phyloP scores from a whole-genome alignment of 495 filamentous ascomycete species.

The Cladorrhinum samala region DNA sequence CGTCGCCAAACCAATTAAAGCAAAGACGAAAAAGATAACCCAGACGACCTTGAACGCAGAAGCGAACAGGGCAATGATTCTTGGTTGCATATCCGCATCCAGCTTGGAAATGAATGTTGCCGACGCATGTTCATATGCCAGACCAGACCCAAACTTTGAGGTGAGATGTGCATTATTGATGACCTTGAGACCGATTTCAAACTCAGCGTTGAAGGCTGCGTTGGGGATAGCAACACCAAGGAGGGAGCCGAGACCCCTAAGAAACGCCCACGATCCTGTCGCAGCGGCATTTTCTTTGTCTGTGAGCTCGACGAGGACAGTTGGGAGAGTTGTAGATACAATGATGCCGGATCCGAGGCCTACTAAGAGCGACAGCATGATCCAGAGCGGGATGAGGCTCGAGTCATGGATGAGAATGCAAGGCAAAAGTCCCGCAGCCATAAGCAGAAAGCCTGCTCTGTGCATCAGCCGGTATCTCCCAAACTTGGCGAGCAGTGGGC shows the following conservation, averaged over 20 bases:
- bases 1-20: background rate
- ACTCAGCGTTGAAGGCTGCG: constrained; percentile 44
- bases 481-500: constrained; percentile 34
- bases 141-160: constrained; percentile 9
- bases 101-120: constrained; percentile 10
- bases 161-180: background rate
- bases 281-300: constrained; percentile 39
- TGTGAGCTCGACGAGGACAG: constrained; percentile 26
- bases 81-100: too few relatives aligned
- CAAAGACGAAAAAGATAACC: background rate
- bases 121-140: constrained; percentile 21
- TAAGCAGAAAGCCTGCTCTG: constrained; percentile 31
- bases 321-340: constrained; percentile 27
- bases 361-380: constrained; percentile 26
- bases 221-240: constrained; percentile 45
- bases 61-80: too few relatives aligned
- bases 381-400: constrained; percentile 24
- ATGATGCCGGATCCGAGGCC: constrained; percentile 32
- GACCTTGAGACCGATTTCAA: constrained; percentile 4
- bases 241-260: constrained; percentile 41
- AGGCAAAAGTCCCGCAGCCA: constrained; percentile 36
- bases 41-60: too few relatives aligned
- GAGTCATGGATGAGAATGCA: constrained; percentile 28
- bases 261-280: constrained; percentile 41
- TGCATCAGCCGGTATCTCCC: constrained; percentile 43